These are phyloP conservation scores for Marasmius oreades DNA, from an alignment of 1,284 basidiomycete species.

Conservation along the genomic window DNA sequence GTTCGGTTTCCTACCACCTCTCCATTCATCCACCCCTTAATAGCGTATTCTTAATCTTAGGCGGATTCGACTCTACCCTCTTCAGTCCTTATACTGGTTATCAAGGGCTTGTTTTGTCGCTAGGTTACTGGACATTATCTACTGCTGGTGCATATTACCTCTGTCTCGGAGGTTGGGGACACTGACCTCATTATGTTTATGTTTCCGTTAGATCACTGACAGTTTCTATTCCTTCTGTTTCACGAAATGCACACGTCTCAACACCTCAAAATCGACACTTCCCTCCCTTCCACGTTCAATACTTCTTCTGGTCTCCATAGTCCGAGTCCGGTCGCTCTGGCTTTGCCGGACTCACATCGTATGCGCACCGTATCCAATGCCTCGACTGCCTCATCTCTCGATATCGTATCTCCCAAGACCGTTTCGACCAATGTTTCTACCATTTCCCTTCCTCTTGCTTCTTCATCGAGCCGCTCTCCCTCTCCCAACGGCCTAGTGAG, in stretches of 20 bases:
- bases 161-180: too few relatives aligned
- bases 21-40: background rate
- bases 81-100: too few relatives aligned
- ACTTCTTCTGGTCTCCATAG: background rate
- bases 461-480: constrained; percentile 20
- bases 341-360: constrained; percentile 19
- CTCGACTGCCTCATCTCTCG: constrained; percentile 44
- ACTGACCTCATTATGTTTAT: too few relatives aligned
- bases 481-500: constrained; percentile 27
- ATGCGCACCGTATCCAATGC: constrained; percentile 49
- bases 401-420: constrained; percentile 44
- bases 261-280: background rate
- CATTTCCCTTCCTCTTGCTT: constrained; percentile 42
- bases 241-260: background rate
- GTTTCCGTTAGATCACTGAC: too few relatives aligned
- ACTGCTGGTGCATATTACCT: too few relatives aligned
- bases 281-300: background rate
- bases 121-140: too few relatives aligned
- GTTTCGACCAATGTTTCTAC: constrained; percentile 54
- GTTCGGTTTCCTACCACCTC: background rate
- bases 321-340: background rate
- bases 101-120: too few relatives aligned
- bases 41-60: too few relatives aligned
- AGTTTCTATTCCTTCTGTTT: background rate
- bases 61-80: too few relatives aligned